Evolutionary conservation across 805 yeast genomes (phyloP).

Genomic region (Candida tallmaniae): DNA sequence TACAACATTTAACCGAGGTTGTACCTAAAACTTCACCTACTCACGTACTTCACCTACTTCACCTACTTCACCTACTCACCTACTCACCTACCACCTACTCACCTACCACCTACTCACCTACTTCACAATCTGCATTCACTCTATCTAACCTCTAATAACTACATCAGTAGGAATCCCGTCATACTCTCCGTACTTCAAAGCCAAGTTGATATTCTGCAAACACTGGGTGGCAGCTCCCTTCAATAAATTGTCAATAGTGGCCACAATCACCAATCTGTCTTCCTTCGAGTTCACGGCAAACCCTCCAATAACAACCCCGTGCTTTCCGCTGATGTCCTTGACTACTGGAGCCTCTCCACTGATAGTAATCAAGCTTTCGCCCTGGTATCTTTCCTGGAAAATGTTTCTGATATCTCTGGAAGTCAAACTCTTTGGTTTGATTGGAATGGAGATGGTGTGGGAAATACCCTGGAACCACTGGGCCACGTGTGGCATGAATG

Average conservation of each 20-base stretch:
- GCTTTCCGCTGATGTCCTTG: conserved; percentile 86
- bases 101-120: neutral
- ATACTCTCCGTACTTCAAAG: conserved; percentile 86
- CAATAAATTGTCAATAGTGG: conserved; percentile 90
- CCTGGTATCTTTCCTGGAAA: conserved; percentile 83
- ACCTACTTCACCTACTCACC: too few species aligned
- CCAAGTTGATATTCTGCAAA: conserved; percentile 90
- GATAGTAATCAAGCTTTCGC: conserved; percentile 79
- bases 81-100: too few species aligned
- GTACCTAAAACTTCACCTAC: too few species aligned
- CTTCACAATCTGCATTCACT: neutral
- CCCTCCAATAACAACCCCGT: conserved; percentile 93
- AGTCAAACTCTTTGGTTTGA: conserved; percentile 59
- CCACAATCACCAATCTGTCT: conserved; percentile 89
- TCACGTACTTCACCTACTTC: too few species aligned
- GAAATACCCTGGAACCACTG: conserved; percentile 99
- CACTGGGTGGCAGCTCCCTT: conserved; percentile 99
- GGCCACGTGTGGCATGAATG: conserved; percentile 96
- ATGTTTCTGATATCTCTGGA: conserved; percentile 79
- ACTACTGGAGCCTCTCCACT: conserved; percentile 93
- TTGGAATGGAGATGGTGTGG: conserved; percentile 86
- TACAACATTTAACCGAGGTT: too few species aligned
- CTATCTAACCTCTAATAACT: conserved; percentile 42
- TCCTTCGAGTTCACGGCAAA: conserved; percentile 87
- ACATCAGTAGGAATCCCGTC: conserved; percentile 86